Base-by-base conservation (phyloP, 257 asterid genomes). In the Capsicum chinense region DNA sequence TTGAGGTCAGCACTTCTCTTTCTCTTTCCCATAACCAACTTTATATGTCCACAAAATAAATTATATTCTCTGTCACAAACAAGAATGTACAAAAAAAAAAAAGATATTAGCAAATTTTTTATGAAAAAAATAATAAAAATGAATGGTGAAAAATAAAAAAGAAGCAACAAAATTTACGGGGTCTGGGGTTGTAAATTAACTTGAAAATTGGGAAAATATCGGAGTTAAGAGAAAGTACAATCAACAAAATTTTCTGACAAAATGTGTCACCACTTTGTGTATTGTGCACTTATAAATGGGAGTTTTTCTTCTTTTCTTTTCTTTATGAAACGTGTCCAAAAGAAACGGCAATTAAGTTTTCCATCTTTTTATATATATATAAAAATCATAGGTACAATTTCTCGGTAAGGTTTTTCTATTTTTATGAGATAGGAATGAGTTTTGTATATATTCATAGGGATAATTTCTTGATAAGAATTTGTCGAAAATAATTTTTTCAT, bases 1-100 rank as follows among this genome's bases (percentile, higher is more conserved):
- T 68, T 83, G 48, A 64, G 80, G 85, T 83, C 85, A 66, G 85
- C 80, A 68, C 33, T 68, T 69, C 85, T 52, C 54, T 83, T 83
- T 83, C 85, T 83, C 52, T 83, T 83, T 68, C 80, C 85, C 80
- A 83, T 83, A 56, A 68, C 58, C n/a, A 82, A 62, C 12, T 64
- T 82, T 73, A 73, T 19, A 67, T 39, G 54, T 64, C 6, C 17
- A 14, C 8, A 44, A 73, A 4, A 44, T 15, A 2, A 47, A 39
- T 12, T 26, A 26, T 26, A 39, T 39, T 3, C 3, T 39, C 63
- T 76, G 48, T 76, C 39, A 2, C 47, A 76, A 76, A 50, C 21
- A 76, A 76, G 37, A 76, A 76, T 76, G 26, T 52, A 76, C 11
- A n/a, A 68, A 35, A 39, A 39, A 39, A 39, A 39, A 39, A 39